Conservation (phyloP, 177 flowering plant genomes). For the Vitis hybrid region DNA sequence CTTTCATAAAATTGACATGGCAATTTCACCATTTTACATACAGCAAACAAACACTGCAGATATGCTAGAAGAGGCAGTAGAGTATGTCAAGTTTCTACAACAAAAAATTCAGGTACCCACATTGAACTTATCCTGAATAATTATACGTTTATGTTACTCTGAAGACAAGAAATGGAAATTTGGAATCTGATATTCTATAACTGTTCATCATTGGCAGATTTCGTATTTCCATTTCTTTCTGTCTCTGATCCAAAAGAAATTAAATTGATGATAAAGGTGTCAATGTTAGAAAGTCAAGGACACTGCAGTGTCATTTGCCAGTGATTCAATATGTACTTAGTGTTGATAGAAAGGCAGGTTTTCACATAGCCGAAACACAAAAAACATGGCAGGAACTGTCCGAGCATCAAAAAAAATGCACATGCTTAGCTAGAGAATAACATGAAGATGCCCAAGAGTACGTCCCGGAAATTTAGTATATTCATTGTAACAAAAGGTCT, state of each 20-base stretch:
- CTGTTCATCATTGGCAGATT: background rate
- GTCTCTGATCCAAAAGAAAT: no score
- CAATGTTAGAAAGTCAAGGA: background rate
- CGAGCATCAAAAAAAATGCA: conserved; percentile 31
- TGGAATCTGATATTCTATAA: background rate
- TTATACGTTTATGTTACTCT: no score
- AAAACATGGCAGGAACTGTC: conserved; percentile 31
- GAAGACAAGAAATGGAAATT: no score
- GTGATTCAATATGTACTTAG: background rate
- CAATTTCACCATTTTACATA: conserved; percentile 9
- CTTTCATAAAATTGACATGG: background rate
- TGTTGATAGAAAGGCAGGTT: background rate
- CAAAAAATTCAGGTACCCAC: conserved; percentile 59
- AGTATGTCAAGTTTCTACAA: conserved; percentile 59
- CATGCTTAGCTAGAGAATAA: conserved; percentile 23
- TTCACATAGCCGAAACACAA: background rate
- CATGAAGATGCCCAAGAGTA: background rate
- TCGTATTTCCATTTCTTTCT: background rate
- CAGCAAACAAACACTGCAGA: conserved; percentile 88
- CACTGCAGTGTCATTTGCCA: background rate
- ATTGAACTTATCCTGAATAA: background rate
- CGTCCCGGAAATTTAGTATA: background rate
- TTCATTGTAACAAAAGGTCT: background rate
- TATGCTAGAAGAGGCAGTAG: conserved; percentile 73
- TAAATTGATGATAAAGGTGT: background rate